These are phyloP conservation scores for Peronospora destructor DNA, from an alignment of 352 stramenopile species.

Conservation along the genomic window DNA sequence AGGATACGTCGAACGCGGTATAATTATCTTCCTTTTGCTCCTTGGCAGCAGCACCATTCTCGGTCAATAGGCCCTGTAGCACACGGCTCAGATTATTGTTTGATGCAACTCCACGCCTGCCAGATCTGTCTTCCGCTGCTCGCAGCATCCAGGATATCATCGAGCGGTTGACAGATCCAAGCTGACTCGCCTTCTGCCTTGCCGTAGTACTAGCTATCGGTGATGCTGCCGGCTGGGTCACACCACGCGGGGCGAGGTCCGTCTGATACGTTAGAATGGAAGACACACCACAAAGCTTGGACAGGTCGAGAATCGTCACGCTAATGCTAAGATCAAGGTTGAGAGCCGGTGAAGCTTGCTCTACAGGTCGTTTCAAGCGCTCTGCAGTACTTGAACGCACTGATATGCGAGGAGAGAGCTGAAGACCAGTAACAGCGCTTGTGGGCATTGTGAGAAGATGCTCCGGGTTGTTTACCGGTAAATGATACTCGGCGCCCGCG, in stretches of 20 bases:
- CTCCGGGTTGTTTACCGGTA: conserved; percentile 62
- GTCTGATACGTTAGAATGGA: conserved; percentile 67
- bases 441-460: conserved; percentile 53
- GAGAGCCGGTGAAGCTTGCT: conserved; percentile 36
- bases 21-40: conserved; percentile 5
- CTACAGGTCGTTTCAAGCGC: conserved; percentile 37
- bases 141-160: conserved; percentile 60
- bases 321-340: conserved; percentile 66
- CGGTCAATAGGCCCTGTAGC: conserved; percentile 34
- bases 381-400: conserved; percentile 27
- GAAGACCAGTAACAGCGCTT: conserved; percentile 26
- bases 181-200: conserved; percentile 17
- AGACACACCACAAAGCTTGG: conserved; percentile 65
- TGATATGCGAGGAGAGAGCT: conserved; percentile 44
- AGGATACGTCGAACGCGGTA: conserved; percentile 8
- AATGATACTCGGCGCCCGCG: conserved; percentile 53
- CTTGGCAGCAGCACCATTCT: conserved; percentile 6
- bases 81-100: conserved; percentile 41
- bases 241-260: conserved; percentile 23
- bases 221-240: conserved; percentile 5
- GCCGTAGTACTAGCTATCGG: conserved; percentile 6
- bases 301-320: conserved; percentile 68
- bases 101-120: conserved; percentile 16
- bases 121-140: conserved; percentile 31
- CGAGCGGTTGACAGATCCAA: conserved; percentile 33